Percentiles rank a stretch among this genome's conserved stretches.
Conservation (phyloP, 2,329 filamentous ascomycete species). For the Exophiala sp. region DNA sequence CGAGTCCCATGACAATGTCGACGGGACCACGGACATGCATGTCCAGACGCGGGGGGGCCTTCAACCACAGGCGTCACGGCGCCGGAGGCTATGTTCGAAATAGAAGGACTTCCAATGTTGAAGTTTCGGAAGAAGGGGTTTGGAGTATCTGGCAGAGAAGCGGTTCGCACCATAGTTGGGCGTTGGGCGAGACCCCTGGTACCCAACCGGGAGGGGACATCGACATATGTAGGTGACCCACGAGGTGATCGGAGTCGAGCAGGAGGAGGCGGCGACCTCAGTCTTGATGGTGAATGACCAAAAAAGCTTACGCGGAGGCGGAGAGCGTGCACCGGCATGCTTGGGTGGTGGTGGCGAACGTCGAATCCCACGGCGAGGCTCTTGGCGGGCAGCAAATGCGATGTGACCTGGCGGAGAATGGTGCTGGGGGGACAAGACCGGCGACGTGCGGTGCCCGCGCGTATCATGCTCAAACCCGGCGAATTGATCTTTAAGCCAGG, state of each 20-base stretch:
- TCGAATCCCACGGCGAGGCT: conserved; percentile 13
- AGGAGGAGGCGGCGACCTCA: conserved; percentile 65
- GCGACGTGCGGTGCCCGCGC: conserved; percentile 41
- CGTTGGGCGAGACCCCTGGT: conserved; percentile 52
- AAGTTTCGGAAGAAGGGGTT: conserved; percentile 56
- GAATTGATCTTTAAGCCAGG: conserved; percentile 66
- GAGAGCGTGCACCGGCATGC: conserved; percentile 30
- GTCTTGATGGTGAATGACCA: conserved; percentile 64
- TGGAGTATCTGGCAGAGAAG: conserved; percentile 76
- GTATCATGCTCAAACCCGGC: conserved; percentile 56
- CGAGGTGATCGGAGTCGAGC: conserved; percentile 47
- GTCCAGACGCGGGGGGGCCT: conserved; percentile 38
- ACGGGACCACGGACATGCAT: conserved; percentile 83
- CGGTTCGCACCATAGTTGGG: conserved; percentile 65
- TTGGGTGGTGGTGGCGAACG: conserved; percentile 21
- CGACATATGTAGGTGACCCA: conserved; percentile 38
- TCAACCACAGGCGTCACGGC: conserved; percentile 22
- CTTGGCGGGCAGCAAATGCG: conserved; percentile 38
- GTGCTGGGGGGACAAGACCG: conserved; percentile 48
- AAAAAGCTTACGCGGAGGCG: conserved; percentile 46
- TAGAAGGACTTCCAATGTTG: conserved; percentile 34
- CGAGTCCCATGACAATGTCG: conserved; percentile 93
- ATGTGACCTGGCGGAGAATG: conserved; percentile 56
- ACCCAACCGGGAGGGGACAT: conserved; percentile 36
- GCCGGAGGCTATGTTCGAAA: conserved; percentile 25